Conservation (phyloP, 1,139 yeast genomes). For the Hemisphaericaspora xylanilytica region DNA sequence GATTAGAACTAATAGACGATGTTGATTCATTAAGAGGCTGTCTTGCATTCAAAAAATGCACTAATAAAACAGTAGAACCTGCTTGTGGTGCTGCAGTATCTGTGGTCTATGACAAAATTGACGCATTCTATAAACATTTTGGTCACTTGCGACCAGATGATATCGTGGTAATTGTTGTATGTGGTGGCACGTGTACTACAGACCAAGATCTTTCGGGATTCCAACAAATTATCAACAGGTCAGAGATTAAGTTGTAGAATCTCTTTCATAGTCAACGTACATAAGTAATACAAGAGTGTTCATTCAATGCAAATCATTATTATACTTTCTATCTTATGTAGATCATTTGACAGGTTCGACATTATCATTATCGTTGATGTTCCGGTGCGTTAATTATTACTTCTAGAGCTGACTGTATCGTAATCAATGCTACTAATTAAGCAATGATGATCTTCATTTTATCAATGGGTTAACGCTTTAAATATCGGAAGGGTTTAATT, state of each 20-base stretch:
- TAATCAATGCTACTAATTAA: too few relatives aligned
- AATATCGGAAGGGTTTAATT: too few relatives aligned
- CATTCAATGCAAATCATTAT: too few relatives aligned
- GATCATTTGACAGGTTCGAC: too few relatives aligned
- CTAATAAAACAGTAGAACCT: slow-evolving; percentile 59
- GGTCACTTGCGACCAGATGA: slow-evolving; percentile 42
- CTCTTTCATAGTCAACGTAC: too few relatives aligned
- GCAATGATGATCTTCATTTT: too few relatives aligned
- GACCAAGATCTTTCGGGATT: slow-evolving; percentile 16
- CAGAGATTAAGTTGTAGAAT: slow-evolving; percentile 15
- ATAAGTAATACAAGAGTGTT: too few relatives aligned
- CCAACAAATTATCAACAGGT: slow-evolving; percentile 11
- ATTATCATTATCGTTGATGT: too few relatives aligned
- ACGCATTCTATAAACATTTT: slow-evolving; percentile 30
- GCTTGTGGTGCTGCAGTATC: slow-evolving; percentile 75
- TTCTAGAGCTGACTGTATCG: too few relatives aligned
- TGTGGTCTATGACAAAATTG: slow-evolving; percentile 40
- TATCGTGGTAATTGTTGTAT: slow-evolving; percentile 55
- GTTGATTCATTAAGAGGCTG: slow-evolving; percentile 53
- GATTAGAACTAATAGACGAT: slow-evolving; percentile 51
- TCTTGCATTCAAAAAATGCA: slow-evolving; percentile 47
- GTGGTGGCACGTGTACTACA: slow-evolving; percentile 59
- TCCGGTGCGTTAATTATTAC: too few relatives aligned
- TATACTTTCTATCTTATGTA: too few relatives aligned
- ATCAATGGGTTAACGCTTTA: too few relatives aligned